These are phyloP conservation scores for Gaeumannomyces tritici DNA, from an alignment of 2,329 filamentous ascomycete species.

Conservation along the genomic window DNA sequence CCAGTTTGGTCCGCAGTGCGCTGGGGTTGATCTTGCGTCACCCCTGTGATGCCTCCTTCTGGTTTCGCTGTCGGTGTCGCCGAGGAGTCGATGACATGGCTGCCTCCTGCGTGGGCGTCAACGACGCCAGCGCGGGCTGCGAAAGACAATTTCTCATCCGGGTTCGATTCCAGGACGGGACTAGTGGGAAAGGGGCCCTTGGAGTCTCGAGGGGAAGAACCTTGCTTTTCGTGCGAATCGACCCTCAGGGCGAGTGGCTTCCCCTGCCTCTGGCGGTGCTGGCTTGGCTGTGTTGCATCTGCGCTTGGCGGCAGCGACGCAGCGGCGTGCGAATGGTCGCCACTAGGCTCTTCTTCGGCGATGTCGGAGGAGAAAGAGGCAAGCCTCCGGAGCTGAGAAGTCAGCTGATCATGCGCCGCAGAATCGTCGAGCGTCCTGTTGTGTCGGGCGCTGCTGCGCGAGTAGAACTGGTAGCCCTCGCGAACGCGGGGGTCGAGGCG, in stretches of 20 bases:
- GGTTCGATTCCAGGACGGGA: not conserved
- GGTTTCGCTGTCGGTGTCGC: not conserved
- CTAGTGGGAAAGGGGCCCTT: not conserved
- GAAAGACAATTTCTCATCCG: not conserved
- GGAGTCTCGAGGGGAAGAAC: not conserved
- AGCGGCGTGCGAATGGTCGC: not conserved
- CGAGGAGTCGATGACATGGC: not conserved
- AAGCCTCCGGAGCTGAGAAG: not conserved
- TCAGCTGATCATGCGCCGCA: not conserved
- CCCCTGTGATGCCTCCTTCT: not conserved
- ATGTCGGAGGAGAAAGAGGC: not conserved
- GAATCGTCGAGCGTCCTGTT: not conserved
- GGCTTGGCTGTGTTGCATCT: not conserved
- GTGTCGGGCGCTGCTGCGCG: not conserved
- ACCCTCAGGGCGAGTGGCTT: not conserved
- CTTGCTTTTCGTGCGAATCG: not conserved
- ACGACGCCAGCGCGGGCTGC: not conserved
- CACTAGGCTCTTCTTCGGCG: not conserved
- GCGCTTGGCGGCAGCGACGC: not conserved
- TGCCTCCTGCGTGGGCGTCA: not conserved
- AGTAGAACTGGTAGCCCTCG: conserved; percentile 4
- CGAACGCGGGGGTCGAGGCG: conserved; percentile 3
- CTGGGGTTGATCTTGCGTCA: not conserved
- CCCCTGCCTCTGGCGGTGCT: not conserved
- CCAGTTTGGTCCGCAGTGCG: not conserved